These are phyloP conservation scores for Ceratobasidium sp. DNA, from an alignment of 1,284 basidiomycete species.

Conservation along the genomic window DNA sequence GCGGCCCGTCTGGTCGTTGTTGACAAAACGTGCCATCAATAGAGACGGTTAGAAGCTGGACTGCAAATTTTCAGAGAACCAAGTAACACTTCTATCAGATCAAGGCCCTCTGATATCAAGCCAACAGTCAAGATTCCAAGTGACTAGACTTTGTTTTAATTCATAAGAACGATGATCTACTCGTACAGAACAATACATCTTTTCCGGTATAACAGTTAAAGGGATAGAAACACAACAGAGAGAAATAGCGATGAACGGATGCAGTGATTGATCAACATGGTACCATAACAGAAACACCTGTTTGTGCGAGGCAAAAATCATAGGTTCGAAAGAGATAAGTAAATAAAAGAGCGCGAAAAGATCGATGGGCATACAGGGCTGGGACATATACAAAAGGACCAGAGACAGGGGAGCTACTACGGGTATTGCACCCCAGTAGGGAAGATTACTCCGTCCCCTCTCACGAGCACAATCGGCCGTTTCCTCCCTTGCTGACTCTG, in stretches of 20 bases:
- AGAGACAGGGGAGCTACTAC: slow-evolving; percentile 57
- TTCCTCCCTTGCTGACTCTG: slow-evolving; percentile 62
- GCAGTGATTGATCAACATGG: slow-evolving; percentile 33
- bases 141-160: slow-evolving; percentile 31
- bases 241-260: slow-evolving; percentile 46
- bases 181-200: slow-evolving; percentile 33
- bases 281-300: slow-evolving; percentile 5
- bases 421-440: slow-evolving; percentile 89
- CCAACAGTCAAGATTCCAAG: too few relatives aligned
- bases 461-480: slow-evolving; percentile 84
- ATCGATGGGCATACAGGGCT: background rate
- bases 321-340: slow-evolving; percentile 37
- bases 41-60: too few relatives aligned
- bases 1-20: background rate
- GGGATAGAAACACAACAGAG: slow-evolving; percentile 46
- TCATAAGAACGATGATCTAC: slow-evolving; percentile 28
- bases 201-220: slow-evolving; percentile 48
- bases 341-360: slow-evolving; percentile 32
- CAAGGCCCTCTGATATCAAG: background rate
- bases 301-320: slow-evolving; percentile 17
- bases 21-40: background rate
- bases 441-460: slow-evolving; percentile 90
- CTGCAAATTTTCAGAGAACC: slow-evolving; percentile 8
- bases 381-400: slow-evolving; percentile 50
- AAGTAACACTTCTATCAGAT: slow-evolving; percentile 15